Evolutionary conservation across 2,329 filamentous ascomycete genomes (phyloP), one percentile per base, ranked within the genome.

Genomic region (Pyrenochaeta sp.): DNA sequence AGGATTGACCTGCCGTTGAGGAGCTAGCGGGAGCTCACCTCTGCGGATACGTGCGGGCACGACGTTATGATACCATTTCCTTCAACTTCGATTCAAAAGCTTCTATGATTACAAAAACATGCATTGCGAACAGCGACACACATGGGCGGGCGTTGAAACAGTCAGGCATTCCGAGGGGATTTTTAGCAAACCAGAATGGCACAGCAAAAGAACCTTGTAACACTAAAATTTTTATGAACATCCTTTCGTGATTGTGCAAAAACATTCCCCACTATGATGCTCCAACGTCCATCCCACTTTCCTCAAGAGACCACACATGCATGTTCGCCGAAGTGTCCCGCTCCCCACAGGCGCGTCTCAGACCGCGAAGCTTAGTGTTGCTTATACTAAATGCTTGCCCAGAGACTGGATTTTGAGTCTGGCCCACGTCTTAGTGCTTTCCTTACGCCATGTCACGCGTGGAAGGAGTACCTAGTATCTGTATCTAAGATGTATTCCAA

Each of bases 91-190:
- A 31, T 64, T 63, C 51, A 49, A 52, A 54, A 56, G 42, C 47
- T 36, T 45, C 58, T 55, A 63, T 61, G 57, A 57, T 45, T 55
- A 64, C 58, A 59, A 68, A 68, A 68, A 56, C 43, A 56, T 35
- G 40, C 44, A 41, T 59, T 53, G 49, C 54, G 56, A 49, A 45
- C 53, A 51, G 56, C 48, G 50, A 43, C 50, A 53, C n/a, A 43
- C 37, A 55, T 61, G 36, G 59, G 43, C 47, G 52, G 58, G 54
- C 47, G 49, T 52, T 48, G 39, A 21, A 44, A 41, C 30, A 39
- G 36, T 31, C 30, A 5, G 23, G 23, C 37, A 21, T 39, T 39
- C 18, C 14, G n/a, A 23, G 12, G 36, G 14, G 21, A 20, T 39
- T 23, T 14, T 7, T 40, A 31, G 27, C 30, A 21, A n/a, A 56